Evolutionary conservation across 2,329 filamentous ascomycete genomes (phyloP).

Genomic region (Claviceps sp.): DNA sequence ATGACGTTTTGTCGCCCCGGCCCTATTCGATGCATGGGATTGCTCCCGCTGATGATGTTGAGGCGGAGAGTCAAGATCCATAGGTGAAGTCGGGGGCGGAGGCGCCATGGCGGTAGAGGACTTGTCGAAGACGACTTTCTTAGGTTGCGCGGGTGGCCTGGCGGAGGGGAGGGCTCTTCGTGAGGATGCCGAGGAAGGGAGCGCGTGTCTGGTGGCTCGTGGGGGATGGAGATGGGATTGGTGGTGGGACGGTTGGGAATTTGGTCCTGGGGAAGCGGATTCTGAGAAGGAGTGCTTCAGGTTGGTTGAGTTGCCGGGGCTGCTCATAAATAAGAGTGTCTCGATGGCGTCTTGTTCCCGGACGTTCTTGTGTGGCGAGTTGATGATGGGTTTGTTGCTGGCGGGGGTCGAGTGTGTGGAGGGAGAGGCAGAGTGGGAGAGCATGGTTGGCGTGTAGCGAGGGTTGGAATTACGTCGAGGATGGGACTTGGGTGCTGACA

Average conservation of each 20-base stretch:
- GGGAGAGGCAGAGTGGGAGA: constrained; percentile 35
- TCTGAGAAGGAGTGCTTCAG: constrained; percentile 42
- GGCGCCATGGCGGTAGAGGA: constrained; percentile 23
- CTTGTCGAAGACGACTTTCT: constrained; percentile 35
- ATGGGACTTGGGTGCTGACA: constrained; percentile 21
- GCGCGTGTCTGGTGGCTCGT: constrained; percentile 16
- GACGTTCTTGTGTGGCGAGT: constrained; percentile 7
- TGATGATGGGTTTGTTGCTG: constrained; percentile 7
- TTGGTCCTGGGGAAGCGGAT: constrained; percentile 22
- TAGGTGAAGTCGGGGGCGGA: constrained; percentile 25
- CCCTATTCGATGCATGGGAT: constrained; percentile 14
- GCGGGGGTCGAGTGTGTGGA: constrained; percentile 24
- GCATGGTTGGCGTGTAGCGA: constrained; percentile 33
- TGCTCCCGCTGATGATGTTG: constrained; percentile 12
- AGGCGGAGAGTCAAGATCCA: constrained; percentile 31
- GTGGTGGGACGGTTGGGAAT: background rate
- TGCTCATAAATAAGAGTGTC: constrained; percentile 69
- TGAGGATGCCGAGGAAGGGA: constrained; percentile 34
- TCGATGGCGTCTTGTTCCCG: constrained; percentile 69
- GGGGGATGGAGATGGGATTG: background rate
- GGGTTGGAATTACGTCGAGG: constrained; percentile 38
- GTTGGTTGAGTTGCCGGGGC: constrained; percentile 56
- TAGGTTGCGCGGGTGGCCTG: constrained; percentile 27
- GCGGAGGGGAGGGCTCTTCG: constrained; percentile 39
- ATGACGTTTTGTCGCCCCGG: constrained; percentile 27